A percentile compares a stretch with the other conserved stretches of the same genome.
Conservation (phyloP, 2,329 filamentous ascomycete genomes). For the Trichoderma sp. region DNA sequence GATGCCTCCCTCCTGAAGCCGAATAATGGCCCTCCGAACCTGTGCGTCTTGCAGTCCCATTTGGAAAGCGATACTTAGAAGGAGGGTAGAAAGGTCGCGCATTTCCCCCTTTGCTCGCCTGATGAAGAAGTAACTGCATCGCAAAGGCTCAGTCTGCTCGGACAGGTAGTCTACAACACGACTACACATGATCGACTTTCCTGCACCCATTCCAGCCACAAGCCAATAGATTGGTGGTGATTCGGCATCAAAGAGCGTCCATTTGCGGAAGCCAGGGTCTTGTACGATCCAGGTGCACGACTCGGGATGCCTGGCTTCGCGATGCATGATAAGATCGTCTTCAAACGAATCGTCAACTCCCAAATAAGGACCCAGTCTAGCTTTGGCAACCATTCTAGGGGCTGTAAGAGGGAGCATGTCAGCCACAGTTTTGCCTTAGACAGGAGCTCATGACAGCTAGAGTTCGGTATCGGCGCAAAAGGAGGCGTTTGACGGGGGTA, state of each 20-base stretch:
- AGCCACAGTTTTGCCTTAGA: too few species aligned
- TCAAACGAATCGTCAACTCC: slow-evolving; percentile 4
- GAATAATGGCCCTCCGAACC: not conserved
- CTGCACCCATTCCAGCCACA: slow-evolving; percentile 1
- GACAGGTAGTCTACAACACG: not conserved
- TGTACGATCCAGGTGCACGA: slow-evolving; percentile 15
- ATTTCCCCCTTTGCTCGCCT: not conserved
- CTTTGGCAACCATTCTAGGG: too few species aligned
- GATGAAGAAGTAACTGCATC: not conserved
- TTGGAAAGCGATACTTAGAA: not conserved
- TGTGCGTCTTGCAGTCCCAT: slow-evolving; percentile 6
- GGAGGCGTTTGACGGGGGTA: too few species aligned
- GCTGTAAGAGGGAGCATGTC: too few species aligned
- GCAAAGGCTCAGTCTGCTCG: not conserved
- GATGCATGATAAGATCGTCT: slow-evolving; percentile 11
- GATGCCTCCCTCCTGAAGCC: not conserved
- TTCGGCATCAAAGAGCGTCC: not conserved
- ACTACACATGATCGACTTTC: slow-evolving; percentile 22
- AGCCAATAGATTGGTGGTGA: slow-evolving; percentile 14
- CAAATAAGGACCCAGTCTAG: slow-evolving; percentile 1
- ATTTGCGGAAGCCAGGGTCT: not conserved
- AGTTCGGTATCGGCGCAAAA: too few species aligned
- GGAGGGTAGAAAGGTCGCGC: not conserved
- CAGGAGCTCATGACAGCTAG: too few species aligned
- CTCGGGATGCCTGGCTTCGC: slow-evolving; percentile 8